These are phyloP conservation scores for Meredithiella fracta DNA, from an alignment of 2,329 filamentous ascomycete genomes.

Conservation along the genomic window DNA sequence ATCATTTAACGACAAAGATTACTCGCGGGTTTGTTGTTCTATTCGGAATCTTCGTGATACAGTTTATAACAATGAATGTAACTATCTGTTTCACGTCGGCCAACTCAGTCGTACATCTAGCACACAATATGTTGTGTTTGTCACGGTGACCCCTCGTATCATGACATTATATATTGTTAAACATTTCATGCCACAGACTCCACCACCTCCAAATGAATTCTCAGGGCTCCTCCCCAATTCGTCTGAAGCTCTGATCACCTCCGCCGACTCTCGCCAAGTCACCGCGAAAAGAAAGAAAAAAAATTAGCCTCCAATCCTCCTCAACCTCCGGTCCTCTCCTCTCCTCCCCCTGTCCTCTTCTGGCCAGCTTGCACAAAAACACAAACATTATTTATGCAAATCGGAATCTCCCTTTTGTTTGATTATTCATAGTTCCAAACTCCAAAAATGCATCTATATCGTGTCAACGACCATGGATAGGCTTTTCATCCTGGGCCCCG, in stretches of 20 bases:
- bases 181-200: too few relatives aligned
- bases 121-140: background rate
- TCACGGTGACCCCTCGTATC: background rate
- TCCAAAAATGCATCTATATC: background rate
- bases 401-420: background rate
- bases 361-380: background rate
- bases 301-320: too few relatives aligned
- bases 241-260: background rate
- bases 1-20: background rate
- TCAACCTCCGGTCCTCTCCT: background rate
- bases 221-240: too few relatives aligned
- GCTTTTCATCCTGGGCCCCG: slow-evolving; percentile 2
- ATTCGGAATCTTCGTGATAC: background rate
- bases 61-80: background rate
- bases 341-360: background rate
- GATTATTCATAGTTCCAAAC: background rate
- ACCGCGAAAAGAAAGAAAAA: too few relatives aligned
- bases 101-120: background rate
- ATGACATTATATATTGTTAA: background rate
- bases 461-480: background rate
- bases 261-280: background rate
- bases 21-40: background rate
- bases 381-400: too few relatives aligned
- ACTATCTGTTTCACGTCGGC: background rate
- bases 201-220: too few relatives aligned